Evolutionary conservation across 2,329 filamentous ascomycete genomes (phyloP), one percentile per base, ranked within the genome.

Genomic region (Fusarium anthophilum): DNA sequence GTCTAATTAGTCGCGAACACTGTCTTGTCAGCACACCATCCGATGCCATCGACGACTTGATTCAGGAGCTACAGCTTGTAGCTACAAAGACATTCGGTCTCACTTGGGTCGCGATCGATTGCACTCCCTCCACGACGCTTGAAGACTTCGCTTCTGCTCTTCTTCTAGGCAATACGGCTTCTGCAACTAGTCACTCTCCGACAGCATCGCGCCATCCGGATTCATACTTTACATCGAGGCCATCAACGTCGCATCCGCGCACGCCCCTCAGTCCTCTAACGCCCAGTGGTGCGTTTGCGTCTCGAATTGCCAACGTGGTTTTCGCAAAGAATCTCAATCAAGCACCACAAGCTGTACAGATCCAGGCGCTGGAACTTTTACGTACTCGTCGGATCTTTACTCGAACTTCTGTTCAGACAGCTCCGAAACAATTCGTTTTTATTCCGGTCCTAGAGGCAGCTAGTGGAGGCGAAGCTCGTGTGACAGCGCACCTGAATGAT

Each of bases 131-230:
- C 54, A 97, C 91, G 3, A 95, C 93, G 9, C 87, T 97, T 51
- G 94, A 98, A 74, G 92, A 95, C 66, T 96, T 99, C 80, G 91
- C 90, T 47, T 87, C 90, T 73, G 89, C 91, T 10, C 90, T 98
- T 57, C 87, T 96, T 48, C 80, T 86, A 48, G 79, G 81, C 48
- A 65, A 72, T 50, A 51, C 47, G 54, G 45, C 70, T 26, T 57
- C 79, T 72, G 62, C 78, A 73, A 38, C 72, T 78, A 57, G 65
- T 73, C 70, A 74, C 75, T 66, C 78, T 63, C 47, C 79, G 70
- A 69, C 80, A 71, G 62, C 72, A 64, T 63, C 76, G 38, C 79
- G 74, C 59, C 72, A 76, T 47, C 73, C 74, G 41, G 76, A 80
- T 26, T 81, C 81, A 15, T 83, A 81, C 70, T 82, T 82, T 43